Base-by-base conservation (phyloP, 768 basidiomycete species). In the Strobilomyces confusus region DNA sequence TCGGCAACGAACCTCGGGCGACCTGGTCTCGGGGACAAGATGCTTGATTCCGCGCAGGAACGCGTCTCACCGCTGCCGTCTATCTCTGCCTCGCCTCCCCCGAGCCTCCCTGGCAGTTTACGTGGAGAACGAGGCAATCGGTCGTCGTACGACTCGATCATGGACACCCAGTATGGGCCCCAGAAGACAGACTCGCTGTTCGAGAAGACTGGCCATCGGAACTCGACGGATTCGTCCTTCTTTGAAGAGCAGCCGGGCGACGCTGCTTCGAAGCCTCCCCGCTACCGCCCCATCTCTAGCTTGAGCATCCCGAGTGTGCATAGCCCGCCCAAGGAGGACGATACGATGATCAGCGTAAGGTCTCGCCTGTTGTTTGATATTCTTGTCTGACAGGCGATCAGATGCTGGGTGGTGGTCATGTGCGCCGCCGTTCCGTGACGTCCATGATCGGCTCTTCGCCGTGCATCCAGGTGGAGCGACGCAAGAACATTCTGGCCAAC, bases 1-100 rank as follows among this genome's bases (percentile, higher is more conserved):
- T 83, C 86, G 11, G 75, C 69, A 4, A 68, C 74, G 58, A 73
- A 78, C n/a, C 67, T 87, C 1, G 82, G 77, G 2, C 79, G 89
- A 11, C 90, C 90, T 2, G 87, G 84, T 3, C 65, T 92, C 4
- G 89, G 90, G 1, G 90, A 92, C 68, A 92, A 91, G 77, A 92
- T 92, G 90, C 87, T 92, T 57, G 83, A 87, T 34, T 82, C 76
- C 30, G 77, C 70, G 13, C 66, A 59, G 8, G 81, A 80, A 33
- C 77, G 74, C 44, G 79, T 76, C 2, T 75, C 78, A 54, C 80
- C 85, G 0, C 73, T 90, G 25, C 64, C 75, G 0, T 72, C 86
- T 0, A 88, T 90, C 55, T 79, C 84, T 1, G 85, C 80, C 0
- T 89, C 87, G 0, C 86, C 87, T 1, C 65, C 77, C 0, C 78